Percentiles rank a stretch among this genome's conserved stretches.
These are phyloP conservation scores for Geotrichum histeridarum DNA, from an alignment of 1,139 yeast species.

Conservation along the genomic window DNA sequence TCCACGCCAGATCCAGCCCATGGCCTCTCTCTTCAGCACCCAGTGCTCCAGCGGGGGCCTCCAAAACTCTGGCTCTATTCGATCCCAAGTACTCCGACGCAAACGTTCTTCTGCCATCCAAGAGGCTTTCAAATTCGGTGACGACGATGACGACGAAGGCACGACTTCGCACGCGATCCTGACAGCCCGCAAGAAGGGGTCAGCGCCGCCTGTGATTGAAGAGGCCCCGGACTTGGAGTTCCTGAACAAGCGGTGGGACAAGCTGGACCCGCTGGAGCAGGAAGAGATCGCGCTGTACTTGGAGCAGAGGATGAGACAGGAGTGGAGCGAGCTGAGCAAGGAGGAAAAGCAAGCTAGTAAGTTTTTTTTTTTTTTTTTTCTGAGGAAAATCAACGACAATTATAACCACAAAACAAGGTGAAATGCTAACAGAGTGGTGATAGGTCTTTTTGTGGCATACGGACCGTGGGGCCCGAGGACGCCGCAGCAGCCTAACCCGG, in stretches of 20 bases:
- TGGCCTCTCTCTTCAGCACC: background rate
- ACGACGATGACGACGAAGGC: slow-evolving; percentile 31
- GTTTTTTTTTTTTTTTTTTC: slow-evolving; percentile 16
- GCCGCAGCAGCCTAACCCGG: slow-evolving; percentile 26
- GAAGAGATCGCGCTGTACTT: slow-evolving; percentile 44
- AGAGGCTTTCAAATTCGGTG: slow-evolving; percentile 32
- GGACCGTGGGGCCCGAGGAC: slow-evolving; percentile 42
- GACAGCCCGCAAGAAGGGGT: slow-evolving; percentile 27
- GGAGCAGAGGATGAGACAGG: slow-evolving; percentile 42
- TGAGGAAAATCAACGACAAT: no score
- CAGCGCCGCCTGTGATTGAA: slow-evolving; percentile 23
- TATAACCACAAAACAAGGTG: background rate
- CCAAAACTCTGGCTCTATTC: slow-evolving; percentile 10
- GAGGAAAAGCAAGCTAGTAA: slow-evolving; percentile 39
- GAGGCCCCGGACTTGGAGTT: slow-evolving; percentile 33
- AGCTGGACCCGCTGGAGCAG: slow-evolving; percentile 39
- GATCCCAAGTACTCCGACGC: slow-evolving; percentile 18
- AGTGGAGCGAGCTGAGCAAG: slow-evolving; percentile 38
- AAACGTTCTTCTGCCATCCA: slow-evolving; percentile 32
- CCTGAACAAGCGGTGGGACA: slow-evolving; percentile 38
- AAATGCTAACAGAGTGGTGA: no score
- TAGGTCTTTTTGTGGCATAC: slow-evolving; percentile 35
- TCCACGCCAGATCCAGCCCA: no score
- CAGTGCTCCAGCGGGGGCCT: background rate
- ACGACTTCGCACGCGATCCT: slow-evolving; percentile 17